Evolutionary conservation across 2,329 filamentous ascomycete species (phyloP), one percentile per base, ranked within the genome.

Genomic region (Balansia obtecta): DNA sequence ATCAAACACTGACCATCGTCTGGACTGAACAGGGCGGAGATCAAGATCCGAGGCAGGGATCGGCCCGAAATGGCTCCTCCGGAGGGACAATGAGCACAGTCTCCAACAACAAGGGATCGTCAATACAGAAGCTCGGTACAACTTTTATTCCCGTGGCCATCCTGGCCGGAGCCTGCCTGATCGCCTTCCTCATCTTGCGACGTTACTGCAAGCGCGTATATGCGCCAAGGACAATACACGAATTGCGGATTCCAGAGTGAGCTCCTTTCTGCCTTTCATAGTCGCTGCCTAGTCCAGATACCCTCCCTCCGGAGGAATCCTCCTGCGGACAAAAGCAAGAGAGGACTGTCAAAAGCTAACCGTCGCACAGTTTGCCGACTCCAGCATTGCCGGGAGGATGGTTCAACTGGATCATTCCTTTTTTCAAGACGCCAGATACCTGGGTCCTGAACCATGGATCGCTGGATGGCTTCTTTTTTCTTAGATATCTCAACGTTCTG

Each of bases 401-500:
- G 44, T 70, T 86, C 58, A 79, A 84, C 57, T 89, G 85, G 85
- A 66, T 88, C 52, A 68, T 68, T 10, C 71, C 76, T 12, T 86
- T 88, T 68, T 84, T 79, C 70, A 77, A 76, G 58, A 76, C 79
- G 42, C 76, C 77, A 3, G 90, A 97, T 63, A 82, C 82, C 40
- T 88, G 87, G 61, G 80, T 90, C 27, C 79, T 97, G 20, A 87
- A 93, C 61, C 88, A 95, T 70, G 88, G 91, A 64, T 94, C 89
- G 0, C 79, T 98, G 55, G 91, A 98, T 64, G 86, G 86, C 33
- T 97, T 91, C 66, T 81, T 97, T 48, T 88, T 94, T 65, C 74
- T 97, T 30, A 88, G 91, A 37, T 95, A 68, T 50, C 59, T 71
- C 50, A 70, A 69, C 45, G 61, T 91, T 61, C 70, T 97, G 55